phyloP scores from a whole-genome alignment of 163 green algal species.

The Coccomyxa subellipsoidea region DNA sequence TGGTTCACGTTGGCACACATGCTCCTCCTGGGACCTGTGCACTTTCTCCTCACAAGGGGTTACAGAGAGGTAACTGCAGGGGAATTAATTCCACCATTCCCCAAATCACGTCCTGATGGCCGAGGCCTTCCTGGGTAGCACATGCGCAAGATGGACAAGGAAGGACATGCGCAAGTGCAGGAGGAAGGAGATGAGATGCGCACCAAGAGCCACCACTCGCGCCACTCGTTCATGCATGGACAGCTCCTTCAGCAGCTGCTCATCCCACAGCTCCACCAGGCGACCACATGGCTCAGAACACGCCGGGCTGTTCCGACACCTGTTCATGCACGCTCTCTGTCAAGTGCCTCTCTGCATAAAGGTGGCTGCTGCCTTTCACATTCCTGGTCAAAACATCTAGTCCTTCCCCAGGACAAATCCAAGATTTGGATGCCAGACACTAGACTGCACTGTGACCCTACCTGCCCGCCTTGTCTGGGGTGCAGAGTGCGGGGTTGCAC shows the following conservation, averaged over 20 bases:
- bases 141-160: no score
- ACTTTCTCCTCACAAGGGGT: neutral
- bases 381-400: neutral
- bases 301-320: neutral
- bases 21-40: neutral
- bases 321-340: neutral
- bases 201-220: constrained; percentile 43
- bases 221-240: constrained; percentile 55
- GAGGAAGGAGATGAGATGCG: neutral
- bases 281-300: constrained; percentile 24
- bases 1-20: neutral
- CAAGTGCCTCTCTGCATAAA: neutral
- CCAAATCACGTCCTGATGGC: no score
- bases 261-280: constrained; percentile 69
- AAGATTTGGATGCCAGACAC: neutral
- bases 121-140: no score
- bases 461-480: constrained; percentile 10
- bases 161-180: no score
- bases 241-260: constrained; percentile 41
- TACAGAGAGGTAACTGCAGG: neutral
- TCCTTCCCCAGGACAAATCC: neutral
- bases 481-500: constrained; percentile 67
- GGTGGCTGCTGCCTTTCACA: neutral
- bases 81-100: no score
- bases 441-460: neutral